Percentiles rank a stretch among this genome's conserved stretches.
Conservation (phyloP, 2,329 filamentous ascomycete species). For the Monosporascus sp. region DNA sequence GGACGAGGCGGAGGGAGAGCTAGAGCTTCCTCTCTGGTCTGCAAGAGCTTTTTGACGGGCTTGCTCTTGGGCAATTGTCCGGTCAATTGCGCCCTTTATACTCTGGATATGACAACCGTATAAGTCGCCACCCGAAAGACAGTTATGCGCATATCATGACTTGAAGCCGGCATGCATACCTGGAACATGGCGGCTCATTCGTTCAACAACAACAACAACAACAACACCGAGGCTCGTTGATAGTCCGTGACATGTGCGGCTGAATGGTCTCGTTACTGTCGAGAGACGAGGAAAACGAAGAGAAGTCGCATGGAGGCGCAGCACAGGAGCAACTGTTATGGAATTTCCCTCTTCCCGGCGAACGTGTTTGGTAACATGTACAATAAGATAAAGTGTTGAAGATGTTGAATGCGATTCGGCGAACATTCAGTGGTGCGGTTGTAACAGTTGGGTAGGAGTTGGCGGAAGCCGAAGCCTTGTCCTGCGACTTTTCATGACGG, state of each 20-base stretch:
- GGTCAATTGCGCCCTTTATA: conserved; percentile 79
- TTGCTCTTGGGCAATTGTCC: conserved; percentile 86
- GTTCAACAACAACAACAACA: conserved; percentile 2
- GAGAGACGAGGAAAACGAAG: neutral
- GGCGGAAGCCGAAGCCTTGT: too few relatives aligned
- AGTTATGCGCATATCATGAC: neutral
- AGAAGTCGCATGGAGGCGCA: too few relatives aligned
- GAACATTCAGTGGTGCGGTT: too few relatives aligned
- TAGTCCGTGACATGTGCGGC: neutral
- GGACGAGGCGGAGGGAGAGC: conserved; percentile 36
- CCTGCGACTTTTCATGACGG: too few relatives aligned
- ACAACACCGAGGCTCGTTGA: too few relatives aligned
- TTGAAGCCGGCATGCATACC: conserved; percentile 11
- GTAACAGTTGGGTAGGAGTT: too few relatives aligned
- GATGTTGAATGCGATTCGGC: too few relatives aligned
- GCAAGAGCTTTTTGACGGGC: conserved; percentile 62
- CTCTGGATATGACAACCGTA: conserved; percentile 45
- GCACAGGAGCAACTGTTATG: too few relatives aligned
- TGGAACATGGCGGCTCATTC: conserved; percentile 21
- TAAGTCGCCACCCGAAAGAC: neutral
- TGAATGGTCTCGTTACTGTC: neutral
- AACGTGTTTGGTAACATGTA: too few relatives aligned
- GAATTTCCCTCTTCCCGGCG: too few relatives aligned
- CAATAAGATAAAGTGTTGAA: too few relatives aligned
- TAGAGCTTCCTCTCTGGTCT: conserved; percentile 39